Base-by-base conservation (phyloP, 345 rosid genomes). In the Passiflora organensis region DNA sequence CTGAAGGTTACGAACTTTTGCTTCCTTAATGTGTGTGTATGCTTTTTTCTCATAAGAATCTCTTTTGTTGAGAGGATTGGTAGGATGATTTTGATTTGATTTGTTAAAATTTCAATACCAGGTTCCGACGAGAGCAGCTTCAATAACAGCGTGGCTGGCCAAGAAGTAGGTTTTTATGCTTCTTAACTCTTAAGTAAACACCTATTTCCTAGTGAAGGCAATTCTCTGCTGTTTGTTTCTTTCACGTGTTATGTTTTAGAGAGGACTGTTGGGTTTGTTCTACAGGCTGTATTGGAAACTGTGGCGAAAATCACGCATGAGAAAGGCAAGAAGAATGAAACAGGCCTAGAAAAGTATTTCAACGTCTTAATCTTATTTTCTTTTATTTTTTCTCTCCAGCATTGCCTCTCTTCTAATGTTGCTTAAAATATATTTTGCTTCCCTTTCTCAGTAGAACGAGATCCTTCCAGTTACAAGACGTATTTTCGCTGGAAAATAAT, bases 301-400 rank as follows among this genome's bases (percentile, higher is more conserved):
- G 96, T 89, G 37, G 99, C 91, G 24, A 94, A 87, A 82, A 75
- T 94, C 57, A 85, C 97, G 15, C 96, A 89, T 48, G 89, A 93
- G 62, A 86, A 83, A 72, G 66, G 51, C 39, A 93, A 87, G 76
- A 83, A 74, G 72, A 94, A 94, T 65, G 97, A 80, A 65, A 83
- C 97, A 0, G 78, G 71, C 68, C 82, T 76, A 64, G 70, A 71
- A 20, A 94, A 89, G 97, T 89, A 83, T 12, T 66, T 48, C 61
- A 54, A 21, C 52, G 24, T 45, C n/a, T n/a, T n/a, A n/a, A n/a
- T 48, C 46, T 28, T 3, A 2, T 28, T 28, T 28, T 3, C 34
- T 8, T 28, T 28, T 28, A 2, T 28, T 28, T 28, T 28, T 28
- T 28, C 8, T 28, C 3, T 28, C 3, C 3, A 2, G 34, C 12